phyloP scores from a whole-genome alignment of 805 yeast species.

The Ogataea nonfermentans region DNA sequence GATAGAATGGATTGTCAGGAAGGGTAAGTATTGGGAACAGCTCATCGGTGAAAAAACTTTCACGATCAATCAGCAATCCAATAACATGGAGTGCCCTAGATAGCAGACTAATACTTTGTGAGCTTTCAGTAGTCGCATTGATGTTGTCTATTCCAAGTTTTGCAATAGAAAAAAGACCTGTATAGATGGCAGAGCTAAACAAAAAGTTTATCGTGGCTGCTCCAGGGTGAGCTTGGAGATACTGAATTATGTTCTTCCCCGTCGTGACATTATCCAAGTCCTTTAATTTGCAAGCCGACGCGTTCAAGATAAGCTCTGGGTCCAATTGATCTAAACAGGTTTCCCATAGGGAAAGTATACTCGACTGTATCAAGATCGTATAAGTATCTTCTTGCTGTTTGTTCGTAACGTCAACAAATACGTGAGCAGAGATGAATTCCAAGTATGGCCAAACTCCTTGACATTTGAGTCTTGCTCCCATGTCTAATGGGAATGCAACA shows the following conservation, averaged over 20 bases:
- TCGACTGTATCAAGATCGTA: conserved; percentile 47
- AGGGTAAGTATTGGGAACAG: conserved; percentile 49
- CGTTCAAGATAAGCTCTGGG: conserved; percentile 48
- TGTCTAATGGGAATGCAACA: conserved; percentile 56
- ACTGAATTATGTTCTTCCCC: conserved; percentile 44
- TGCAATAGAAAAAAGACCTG: conserved; percentile 53
- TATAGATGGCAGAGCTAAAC: conserved; percentile 57
- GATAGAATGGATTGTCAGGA: conserved; percentile 38
- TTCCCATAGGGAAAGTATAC: conserved; percentile 52
- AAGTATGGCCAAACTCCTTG: conserved; percentile 79
- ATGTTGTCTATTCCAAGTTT: conserved; percentile 60
- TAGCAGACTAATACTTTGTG: conserved; percentile 39
- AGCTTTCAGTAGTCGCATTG: conserved; percentile 36
- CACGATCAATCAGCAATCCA: conserved; percentile 46
- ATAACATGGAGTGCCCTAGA: conserved; percentile 44
- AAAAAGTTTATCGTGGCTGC: conserved; percentile 60
- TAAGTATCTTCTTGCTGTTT: conserved; percentile 37
- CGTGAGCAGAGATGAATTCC: conserved; percentile 66
- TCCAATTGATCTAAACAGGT: conserved; percentile 50
- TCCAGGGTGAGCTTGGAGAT: conserved; percentile 68
- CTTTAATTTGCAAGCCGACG: conserved; percentile 43
- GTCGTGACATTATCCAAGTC: conserved; percentile 49
- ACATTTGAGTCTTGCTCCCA: conserved; percentile 61
- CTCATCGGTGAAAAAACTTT: conserved; percentile 57
- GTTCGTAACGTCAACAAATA: conserved; percentile 53